Base-by-base conservation (phyloP, 2,329 filamentous ascomycete genomes). In the Trichoderma brevicompactum region DNA sequence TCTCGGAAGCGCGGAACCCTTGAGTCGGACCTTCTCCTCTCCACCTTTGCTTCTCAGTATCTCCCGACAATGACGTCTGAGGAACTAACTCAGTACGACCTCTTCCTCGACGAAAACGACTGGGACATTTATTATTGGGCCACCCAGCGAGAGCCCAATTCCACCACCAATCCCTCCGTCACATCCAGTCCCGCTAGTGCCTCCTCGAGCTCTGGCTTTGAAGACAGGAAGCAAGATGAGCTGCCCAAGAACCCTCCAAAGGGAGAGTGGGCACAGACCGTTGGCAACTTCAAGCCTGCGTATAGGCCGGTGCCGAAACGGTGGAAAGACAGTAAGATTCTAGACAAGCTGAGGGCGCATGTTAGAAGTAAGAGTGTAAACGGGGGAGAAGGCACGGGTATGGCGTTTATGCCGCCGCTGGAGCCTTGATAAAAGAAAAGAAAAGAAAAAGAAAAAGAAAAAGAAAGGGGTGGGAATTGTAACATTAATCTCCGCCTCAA, bases 81-180 rank as follows among this genome's bases (percentile, higher is more conserved):
- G 58, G 91, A 96, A 75, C 88, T 98, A 71, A 79, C 86, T 72
- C 87, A 96, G 78, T 98, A 95, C 81, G 94, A 98, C 77, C 82
- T 85, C 34, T 96, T 99, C 82, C 88, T 99, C 65, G 95, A 99
- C 79, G 95, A 99, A 81, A 99, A 99, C 79, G 95, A 99, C 81
- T 99, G 95, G 95, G 95, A 99, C 77, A 97, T 99, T 68, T 99
- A 99, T 84, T 99, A 99, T 84, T 99, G 95, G 95, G 92, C 92
- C 3, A 99, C 95, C 15, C 95, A 99, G 79, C 88, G 92, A 71
- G 77, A 78, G 69, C 71, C 87, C 40, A 77, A 82, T 61, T 82
- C 86, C 65, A 69, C 76, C 62, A 76, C 80, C 69, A 72, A 76
- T 72, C 74, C 76, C 54, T 66, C 76, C 68, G 69, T 72, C 50